These are phyloP conservation scores for Lolium multiflorum DNA, from an alignment of 176 grass and related monocot genomes.

Conservation along the genomic window DNA sequence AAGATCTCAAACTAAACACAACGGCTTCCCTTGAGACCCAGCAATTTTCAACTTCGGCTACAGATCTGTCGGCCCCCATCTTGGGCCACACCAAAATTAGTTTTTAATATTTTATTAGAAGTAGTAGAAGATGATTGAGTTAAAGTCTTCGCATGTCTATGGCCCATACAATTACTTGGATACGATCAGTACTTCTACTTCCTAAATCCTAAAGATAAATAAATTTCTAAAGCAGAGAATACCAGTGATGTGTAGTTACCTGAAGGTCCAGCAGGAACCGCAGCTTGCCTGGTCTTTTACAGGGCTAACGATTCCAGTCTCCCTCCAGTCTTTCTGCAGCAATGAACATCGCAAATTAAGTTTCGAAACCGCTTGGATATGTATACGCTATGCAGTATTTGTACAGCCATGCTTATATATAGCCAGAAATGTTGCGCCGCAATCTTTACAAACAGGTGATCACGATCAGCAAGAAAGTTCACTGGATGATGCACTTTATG, in stretches of 20 bases:
- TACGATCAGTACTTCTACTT: background rate
- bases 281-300: constrained; percentile 86
- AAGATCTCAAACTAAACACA: constrained; percentile 23
- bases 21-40: constrained; percentile 10
- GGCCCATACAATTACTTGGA: background rate
- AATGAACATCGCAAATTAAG: background rate
- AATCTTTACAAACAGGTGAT: background rate
- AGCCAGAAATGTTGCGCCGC: background rate
- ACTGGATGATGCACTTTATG: background rate
- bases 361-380: too few species aligned
- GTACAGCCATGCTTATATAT: background rate
- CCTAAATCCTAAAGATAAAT: too few species aligned
- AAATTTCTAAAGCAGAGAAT: too few species aligned
- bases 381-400: too few species aligned
- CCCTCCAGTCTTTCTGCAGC: constrained; percentile 96
- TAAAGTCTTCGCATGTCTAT: background rate
- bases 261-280: constrained; percentile 99
- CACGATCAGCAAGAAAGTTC: background rate
- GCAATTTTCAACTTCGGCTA: constrained; percentile 21
- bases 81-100: constrained; percentile 7
- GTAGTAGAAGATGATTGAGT: constrained; percentile 37
- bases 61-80: background rate
- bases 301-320: constrained; percentile 90
- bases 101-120: constrained; percentile 15
- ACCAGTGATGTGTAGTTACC: constrained; percentile 39